These are phyloP conservation scores for Candida gigantensis DNA, from an alignment of 1,139 yeast genomes.

Conservation along the genomic window DNA sequence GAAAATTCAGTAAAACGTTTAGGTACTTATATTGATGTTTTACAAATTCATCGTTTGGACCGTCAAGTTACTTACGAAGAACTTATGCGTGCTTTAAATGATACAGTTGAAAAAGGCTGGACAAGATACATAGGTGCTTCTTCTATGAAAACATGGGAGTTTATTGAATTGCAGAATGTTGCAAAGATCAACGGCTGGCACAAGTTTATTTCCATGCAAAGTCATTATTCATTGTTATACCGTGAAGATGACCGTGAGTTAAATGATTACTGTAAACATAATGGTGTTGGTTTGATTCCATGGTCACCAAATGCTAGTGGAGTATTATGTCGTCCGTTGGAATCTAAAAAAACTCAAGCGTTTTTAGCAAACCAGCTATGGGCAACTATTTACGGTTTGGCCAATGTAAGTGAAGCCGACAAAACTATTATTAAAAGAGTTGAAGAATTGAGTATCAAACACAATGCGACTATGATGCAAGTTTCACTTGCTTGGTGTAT, in stretches of 20 bases:
- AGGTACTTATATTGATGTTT: slow-evolving; percentile 52
- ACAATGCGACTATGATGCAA: slow-evolving; percentile 50
- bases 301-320: slow-evolving; percentile 56
- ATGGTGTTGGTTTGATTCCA: slow-evolving; percentile 41
- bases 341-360: slow-evolving; percentile 6
- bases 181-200: slow-evolving; percentile 56
- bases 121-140: slow-evolving; percentile 60
- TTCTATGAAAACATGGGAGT: slow-evolving; percentile 49
- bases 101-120: slow-evolving; percentile 47
- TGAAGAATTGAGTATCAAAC: slow-evolving; percentile 50
- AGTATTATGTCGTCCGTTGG: slow-evolving; percentile 39
- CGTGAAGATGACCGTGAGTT: slow-evolving; percentile 63
- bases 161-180: slow-evolving; percentile 47
- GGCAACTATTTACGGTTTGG: slow-evolving; percentile 7
- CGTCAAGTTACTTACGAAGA: slow-evolving; percentile 43
- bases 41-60: slow-evolving; percentile 54
- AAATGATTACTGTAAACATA: slow-evolving; percentile 50
- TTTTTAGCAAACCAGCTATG: slow-evolving; percentile 7
- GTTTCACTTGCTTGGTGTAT: slow-evolving; percentile 59
- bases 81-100: slow-evolving; percentile 54
- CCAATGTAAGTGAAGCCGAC: slow-evolving; percentile 15
- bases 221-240: slow-evolving; percentile 51
- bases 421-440: slow-evolving; percentile 50
- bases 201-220: slow-evolving; percentile 60
- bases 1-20: slow-evolving; percentile 47